These are phyloP conservation scores for Euphorbia tirucalli DNA, from an alignment of 345 rosid genomes.

Conservation along the genomic window DNA sequence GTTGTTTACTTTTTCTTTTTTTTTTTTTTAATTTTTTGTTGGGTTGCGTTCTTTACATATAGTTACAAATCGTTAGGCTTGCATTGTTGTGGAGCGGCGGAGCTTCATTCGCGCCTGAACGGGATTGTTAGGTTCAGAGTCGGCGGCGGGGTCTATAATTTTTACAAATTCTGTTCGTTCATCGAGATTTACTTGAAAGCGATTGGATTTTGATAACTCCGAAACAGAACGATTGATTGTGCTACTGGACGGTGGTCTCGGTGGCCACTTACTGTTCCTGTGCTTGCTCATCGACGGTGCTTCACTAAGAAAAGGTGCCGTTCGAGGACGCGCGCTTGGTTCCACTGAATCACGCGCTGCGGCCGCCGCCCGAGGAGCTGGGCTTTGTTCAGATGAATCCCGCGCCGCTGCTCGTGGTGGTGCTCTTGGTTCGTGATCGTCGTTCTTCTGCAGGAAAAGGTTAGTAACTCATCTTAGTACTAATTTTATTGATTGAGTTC, in stretches of 20 bases:
- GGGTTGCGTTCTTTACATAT: constrained; percentile 22
- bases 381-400: too few relatives aligned
- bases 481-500: constrained; percentile 2
- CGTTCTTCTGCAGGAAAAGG: constrained; percentile 29
- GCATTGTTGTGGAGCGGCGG: constrained; percentile 34
- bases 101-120: constrained; percentile 43
- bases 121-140: constrained; percentile 26
- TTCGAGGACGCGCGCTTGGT: constrained; percentile 15
- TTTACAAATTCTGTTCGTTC: constrained; percentile 4
- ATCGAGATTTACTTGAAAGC: constrained; percentile 16
- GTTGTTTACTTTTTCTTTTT: too few relatives aligned
- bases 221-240: constrained; percentile 21
- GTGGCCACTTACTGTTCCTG: constrained; percentile 21
- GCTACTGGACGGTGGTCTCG: constrained; percentile 20
- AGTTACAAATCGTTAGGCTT: constrained; percentile 2
- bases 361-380: too few relatives aligned
- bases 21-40: not conserved
- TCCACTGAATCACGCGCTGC: not conserved
- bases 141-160: constrained; percentile 18
- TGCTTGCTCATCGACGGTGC: constrained; percentile 9
- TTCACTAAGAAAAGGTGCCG: constrained; percentile 23
- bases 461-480: constrained; percentile 7
- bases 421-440: constrained; percentile 16
- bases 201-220: constrained; percentile 31
- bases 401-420: not conserved